Conservation (phyloP, 129 eudicot species). For the Artemisia annua region DNA sequence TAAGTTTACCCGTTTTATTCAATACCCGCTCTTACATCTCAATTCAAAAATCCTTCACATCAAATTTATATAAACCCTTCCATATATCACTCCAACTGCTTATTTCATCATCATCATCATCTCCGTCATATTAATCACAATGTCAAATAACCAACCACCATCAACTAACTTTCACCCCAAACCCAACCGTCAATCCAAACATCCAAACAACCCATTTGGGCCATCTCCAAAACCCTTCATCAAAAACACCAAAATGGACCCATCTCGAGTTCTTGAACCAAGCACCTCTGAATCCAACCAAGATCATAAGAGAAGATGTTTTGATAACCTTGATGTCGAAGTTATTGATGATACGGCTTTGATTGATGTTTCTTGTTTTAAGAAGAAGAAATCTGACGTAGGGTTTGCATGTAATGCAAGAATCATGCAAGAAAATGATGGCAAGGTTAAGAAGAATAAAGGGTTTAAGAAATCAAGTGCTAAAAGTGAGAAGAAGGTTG, state of each 20-base stretch:
- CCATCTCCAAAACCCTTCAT: too few species aligned
- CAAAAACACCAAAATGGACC: constrained; percentile 22
- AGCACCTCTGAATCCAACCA: constrained; percentile 1
- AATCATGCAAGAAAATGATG: constrained; percentile 34
- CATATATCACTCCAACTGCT: too few species aligned
- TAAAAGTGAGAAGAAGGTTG: constrained; percentile 25
- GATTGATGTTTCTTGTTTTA: constrained; percentile 28
- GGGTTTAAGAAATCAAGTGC: constrained; percentile 19
- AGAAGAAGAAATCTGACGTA: constrained; percentile 5
- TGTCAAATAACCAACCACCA: too few species aligned
- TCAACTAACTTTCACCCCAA: too few species aligned
- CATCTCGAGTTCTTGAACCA: constrained; percentile 29
- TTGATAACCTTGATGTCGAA: constrained; percentile 36
- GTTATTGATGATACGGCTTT: constrained; percentile 46
- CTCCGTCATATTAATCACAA: too few species aligned
- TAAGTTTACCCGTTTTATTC: too few species aligned
- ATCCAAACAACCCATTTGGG: too few species aligned
- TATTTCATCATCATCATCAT: too few species aligned
- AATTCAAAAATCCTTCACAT: too few species aligned
- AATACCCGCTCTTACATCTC: too few species aligned
- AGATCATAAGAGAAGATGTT: constrained; percentile 37
- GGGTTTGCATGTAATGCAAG: constrained; percentile 6
- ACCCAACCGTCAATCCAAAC: too few species aligned
- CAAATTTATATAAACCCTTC: too few species aligned
- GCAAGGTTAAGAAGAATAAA: constrained; percentile 26